Evolutionary conservation across 768 basidiomycete species (phyloP).

Genomic region (Termitomyces eurrhizus): DNA sequence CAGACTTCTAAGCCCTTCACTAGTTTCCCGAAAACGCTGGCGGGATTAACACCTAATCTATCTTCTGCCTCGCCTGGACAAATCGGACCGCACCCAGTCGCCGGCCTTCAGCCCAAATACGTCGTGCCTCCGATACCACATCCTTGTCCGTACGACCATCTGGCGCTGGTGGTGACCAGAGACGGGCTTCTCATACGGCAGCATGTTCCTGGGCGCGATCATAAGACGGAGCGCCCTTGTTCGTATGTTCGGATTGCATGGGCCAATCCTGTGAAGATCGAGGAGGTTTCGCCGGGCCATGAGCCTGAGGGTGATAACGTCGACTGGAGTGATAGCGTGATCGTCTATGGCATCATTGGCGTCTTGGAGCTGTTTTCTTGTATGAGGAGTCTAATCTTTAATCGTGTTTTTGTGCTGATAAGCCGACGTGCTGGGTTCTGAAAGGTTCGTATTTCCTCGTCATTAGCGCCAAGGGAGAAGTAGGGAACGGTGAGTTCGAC

Average conservation of each 20-base stretch:
- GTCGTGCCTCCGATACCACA: slow-evolving; percentile 69
- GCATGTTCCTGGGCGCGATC: slow-evolving; percentile 30
- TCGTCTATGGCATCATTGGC: slow-evolving; percentile 77
- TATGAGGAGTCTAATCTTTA: slow-evolving; percentile 22
- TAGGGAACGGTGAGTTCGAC: slow-evolving; percentile 59
- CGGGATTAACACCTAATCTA: slow-evolving; percentile 10
- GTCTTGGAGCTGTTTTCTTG: slow-evolving; percentile 70
- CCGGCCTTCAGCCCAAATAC: slow-evolving; percentile 58
- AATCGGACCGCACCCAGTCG: slow-evolving; percentile 20
- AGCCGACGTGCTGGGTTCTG: slow-evolving; percentile 2
- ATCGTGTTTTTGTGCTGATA: background rate
- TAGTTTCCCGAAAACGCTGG: slow-evolving; percentile 15
- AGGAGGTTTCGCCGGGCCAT: slow-evolving; percentile 35
- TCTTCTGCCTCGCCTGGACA: slow-evolving; percentile 14
- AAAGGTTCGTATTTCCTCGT: slow-evolving; percentile 76
- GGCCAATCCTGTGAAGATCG: slow-evolving; percentile 53
- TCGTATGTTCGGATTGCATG: slow-evolving; percentile 48
- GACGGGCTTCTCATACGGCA: slow-evolving; percentile 69
- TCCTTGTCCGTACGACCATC: slow-evolving; percentile 66
- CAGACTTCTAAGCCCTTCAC: slow-evolving; percentile 31
- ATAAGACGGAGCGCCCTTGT: slow-evolving; percentile 20
- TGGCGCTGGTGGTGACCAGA: slow-evolving; percentile 55
- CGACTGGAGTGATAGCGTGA: slow-evolving; percentile 53
- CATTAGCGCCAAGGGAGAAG: slow-evolving; percentile 55
- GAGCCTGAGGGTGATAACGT: slow-evolving; percentile 24